Evolutionary conservation across 139 green algal genomes (phyloP).

Genomic region (Chlorella sp.): DNA sequence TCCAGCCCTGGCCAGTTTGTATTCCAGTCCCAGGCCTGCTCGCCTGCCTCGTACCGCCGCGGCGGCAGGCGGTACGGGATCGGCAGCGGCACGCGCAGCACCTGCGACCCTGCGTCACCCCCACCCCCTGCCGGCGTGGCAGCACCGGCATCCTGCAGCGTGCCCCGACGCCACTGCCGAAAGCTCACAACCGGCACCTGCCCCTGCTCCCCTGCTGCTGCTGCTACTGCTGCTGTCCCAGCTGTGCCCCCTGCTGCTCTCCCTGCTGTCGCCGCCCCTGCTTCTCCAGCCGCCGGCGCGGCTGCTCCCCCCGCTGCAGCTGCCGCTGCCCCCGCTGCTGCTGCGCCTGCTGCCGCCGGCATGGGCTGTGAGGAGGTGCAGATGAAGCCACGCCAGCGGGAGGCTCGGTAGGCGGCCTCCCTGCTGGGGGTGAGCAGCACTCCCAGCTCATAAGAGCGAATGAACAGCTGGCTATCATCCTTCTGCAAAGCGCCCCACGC

Average conservation of each 20-base stretch:
- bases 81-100: conserved; percentile 36
- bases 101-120: not conserved
- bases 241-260: not conserved
- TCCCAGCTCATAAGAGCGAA: conserved; percentile 83
- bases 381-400: conserved; percentile 34
- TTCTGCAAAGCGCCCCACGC: conserved; percentile 87
- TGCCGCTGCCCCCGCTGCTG: not conserved
- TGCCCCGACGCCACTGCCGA: conserved; percentile 19
- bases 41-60: not conserved
- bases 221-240: not conserved
- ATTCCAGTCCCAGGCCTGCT: conserved; percentile 24
- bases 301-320: not conserved
- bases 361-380: conserved; percentile 11
- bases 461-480: conserved; percentile 53
- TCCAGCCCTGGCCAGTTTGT: conserved; percentile 10
- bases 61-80: conserved; percentile 42
- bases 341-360: not conserved
- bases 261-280: not conserved
- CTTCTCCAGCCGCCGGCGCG: not conserved
- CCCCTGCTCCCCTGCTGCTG: not conserved
- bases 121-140: not conserved
- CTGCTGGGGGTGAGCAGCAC: conserved; percentile 71
- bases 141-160: not conserved
- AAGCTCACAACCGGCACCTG: conserved; percentile 6
- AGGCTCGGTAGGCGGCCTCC: conserved; percentile 57